Percentiles rank a stretch among this genome's conserved stretches.
Evolutionary conservation across 2,329 filamentous ascomycete species (phyloP).

Genomic region (Colletotrichum truncatum): DNA sequence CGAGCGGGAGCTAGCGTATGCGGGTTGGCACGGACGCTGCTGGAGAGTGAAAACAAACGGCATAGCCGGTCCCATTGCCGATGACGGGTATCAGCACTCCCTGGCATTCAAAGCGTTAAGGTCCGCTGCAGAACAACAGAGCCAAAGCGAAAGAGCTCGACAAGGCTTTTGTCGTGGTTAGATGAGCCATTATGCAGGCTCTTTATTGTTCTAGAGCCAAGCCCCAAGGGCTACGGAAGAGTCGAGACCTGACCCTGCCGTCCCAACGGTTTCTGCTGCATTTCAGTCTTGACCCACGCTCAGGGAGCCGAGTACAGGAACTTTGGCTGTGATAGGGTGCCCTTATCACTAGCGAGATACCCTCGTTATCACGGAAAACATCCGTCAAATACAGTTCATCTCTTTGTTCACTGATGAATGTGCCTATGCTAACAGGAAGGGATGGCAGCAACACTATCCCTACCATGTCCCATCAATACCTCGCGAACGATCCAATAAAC

Average conservation of each 20-base stretch:
- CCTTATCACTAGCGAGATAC: background rate
- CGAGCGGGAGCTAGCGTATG: constrained; percentile 3
- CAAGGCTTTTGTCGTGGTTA: background rate
- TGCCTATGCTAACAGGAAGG: too few species aligned
- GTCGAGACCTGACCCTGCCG: background rate
- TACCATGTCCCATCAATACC: too few species aligned
- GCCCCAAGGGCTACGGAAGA: too few species aligned
- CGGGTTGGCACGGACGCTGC: constrained; percentile 8
- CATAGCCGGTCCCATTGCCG: background rate
- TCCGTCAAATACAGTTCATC: background rate
- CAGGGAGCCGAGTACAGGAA: background rate
- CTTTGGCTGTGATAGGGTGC: background rate
- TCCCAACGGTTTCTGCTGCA: background rate
- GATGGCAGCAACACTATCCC: too few species aligned
- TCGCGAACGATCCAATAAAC: background rate
- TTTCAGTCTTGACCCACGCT: background rate
- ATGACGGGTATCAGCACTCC: background rate
- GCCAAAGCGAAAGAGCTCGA: background rate
- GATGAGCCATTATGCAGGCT: too few species aligned
- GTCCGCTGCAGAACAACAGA: background rate
- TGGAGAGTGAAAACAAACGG: background rate
- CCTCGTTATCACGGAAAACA: background rate
- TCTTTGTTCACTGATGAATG: too few species aligned
- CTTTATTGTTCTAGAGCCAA: too few species aligned
- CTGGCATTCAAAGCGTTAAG: background rate